Percentiles rank a stretch among this genome's conserved stretches.
phyloP scores from a whole-genome alignment of 2,329 filamentous ascomycete species.

The Ilyonectria sp. region DNA sequence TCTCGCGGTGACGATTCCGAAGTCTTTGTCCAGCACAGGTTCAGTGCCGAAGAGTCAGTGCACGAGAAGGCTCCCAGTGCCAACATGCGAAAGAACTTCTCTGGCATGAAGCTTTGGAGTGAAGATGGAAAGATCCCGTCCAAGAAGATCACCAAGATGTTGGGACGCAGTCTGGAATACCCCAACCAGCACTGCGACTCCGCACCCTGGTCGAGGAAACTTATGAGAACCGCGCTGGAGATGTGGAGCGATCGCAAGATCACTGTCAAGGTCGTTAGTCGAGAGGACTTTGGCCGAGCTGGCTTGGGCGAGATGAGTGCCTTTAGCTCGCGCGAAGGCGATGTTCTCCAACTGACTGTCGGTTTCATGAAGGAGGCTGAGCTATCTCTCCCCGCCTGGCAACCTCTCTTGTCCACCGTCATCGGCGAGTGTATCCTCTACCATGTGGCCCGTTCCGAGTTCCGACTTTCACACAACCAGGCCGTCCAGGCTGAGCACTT shows the following conservation, averaged over 20 bases:
- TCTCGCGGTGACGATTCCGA: background rate
- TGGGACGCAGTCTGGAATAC: constrained; percentile 1
- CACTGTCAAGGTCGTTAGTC: constrained; percentile 25
- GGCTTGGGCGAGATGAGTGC: constrained; percentile 11
- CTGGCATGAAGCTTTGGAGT: constrained; percentile 19
- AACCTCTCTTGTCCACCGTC: constrained; percentile 23
- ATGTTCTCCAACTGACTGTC: constrained; percentile 14
- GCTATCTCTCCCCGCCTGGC: constrained; percentile 26
- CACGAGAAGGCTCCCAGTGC: background rate
- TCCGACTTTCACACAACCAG: constrained; percentile 23
- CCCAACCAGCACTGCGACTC: constrained; percentile 9
- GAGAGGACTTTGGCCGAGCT: constrained; percentile 20
- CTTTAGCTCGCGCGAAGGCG: constrained; percentile 17
- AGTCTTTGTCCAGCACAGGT: constrained; percentile 8
- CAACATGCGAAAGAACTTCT: constrained; percentile 18
- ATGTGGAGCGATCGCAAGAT: constrained; percentile 20
- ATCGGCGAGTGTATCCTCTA: constrained; percentile 25
- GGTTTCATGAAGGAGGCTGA: constrained; percentile 27
- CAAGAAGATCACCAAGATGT: constrained; percentile 5
- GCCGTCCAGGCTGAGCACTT: constrained; percentile 34
- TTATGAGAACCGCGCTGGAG: constrained; percentile 5
- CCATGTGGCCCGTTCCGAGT: constrained; percentile 29
- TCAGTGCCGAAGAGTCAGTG: constrained; percentile 8
- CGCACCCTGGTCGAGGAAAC: constrained; percentile 9
- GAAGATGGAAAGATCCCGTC: constrained; percentile 23